Conservation (phyloP, 2,329 filamentous ascomycete genomes). For the Triangularia verruculosa region DNA sequence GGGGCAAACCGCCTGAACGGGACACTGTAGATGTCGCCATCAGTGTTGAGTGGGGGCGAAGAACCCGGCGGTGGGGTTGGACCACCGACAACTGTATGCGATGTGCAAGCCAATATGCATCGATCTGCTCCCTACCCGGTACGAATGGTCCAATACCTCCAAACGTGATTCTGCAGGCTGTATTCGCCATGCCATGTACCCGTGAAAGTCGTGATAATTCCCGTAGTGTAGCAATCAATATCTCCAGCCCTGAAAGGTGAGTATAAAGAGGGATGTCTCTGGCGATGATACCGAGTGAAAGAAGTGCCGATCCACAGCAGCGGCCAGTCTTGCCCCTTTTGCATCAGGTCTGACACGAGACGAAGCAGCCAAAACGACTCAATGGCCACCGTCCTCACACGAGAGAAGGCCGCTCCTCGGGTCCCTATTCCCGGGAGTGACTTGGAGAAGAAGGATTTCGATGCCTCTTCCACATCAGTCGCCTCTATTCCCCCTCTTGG, state of each 20-base stretch:
- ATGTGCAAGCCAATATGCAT: neutral
- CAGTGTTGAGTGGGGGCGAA: neutral
- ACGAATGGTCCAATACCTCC: neutral
- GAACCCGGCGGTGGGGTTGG: neutral
- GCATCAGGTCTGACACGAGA: neutral
- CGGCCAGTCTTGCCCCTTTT: neutral
- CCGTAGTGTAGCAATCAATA: neutral
- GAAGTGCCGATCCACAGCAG: neutral
- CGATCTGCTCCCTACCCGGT: neutral
- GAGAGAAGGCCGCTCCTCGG: slow-evolving; percentile 13
- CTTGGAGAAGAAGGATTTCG: slow-evolving; percentile 13
- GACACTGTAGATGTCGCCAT: slow-evolving; percentile 2
- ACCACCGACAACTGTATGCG: neutral
- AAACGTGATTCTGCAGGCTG: slow-evolving; percentile 24
- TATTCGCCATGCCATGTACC: slow-evolving; percentile 18
- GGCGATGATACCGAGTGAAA: neutral
- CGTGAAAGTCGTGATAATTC: neutral
- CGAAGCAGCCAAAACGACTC: neutral
- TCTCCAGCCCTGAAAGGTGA: neutral
- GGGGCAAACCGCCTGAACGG: neutral
- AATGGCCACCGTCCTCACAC: slow-evolving; percentile 30
- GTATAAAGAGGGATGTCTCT: neutral
- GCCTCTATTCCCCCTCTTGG: slow-evolving; percentile 31
- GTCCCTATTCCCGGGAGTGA: slow-evolving; percentile 12
- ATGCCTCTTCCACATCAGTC: slow-evolving; percentile 20